Percentiles rank a stretch among this genome's conserved stretches.
Conservation (phyloP, 257 asterid genomes). For the Gardenia jasminoides region DNA sequence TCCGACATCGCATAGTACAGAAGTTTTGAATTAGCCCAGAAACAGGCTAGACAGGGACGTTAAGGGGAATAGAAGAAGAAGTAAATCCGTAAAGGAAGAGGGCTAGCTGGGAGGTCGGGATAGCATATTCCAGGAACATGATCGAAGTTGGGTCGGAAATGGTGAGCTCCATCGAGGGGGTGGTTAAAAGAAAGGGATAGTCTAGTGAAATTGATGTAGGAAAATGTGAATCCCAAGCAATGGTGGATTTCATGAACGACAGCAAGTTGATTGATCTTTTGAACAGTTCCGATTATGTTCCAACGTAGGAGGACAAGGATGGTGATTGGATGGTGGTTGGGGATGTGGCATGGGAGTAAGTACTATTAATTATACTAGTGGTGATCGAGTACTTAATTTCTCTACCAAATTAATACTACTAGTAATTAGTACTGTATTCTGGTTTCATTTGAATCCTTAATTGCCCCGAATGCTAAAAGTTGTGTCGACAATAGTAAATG, state of each 20-base stretch:
- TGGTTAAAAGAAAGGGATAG: background rate
- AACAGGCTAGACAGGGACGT: too few species aligned
- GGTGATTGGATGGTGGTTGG: constrained; percentile 92
- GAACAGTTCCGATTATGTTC: constrained; percentile 70
- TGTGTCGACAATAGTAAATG: background rate
- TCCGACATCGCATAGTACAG: too few species aligned
- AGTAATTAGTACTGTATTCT: too few species aligned
- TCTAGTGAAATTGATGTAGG: constrained; percentile 30
- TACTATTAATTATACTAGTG: too few species aligned
- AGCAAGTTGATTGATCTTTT: constrained; percentile 66
- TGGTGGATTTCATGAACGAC: constrained; percentile 76
- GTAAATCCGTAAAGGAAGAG: background rate
- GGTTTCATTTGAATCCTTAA: background rate
- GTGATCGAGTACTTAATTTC: too few species aligned
- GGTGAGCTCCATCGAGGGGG: background rate
- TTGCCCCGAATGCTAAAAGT: background rate
- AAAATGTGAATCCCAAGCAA: constrained; percentile 57
- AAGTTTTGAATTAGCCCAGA: too few species aligned
- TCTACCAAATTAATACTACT: too few species aligned
- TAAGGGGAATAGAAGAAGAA: background rate
- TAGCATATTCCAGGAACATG: background rate
- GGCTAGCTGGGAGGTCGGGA: background rate
- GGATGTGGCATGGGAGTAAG: constrained; percentile 90
- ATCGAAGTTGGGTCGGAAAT: background rate
- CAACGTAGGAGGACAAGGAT: constrained; percentile 76